Evolutionary conservation across 2,329 filamentous ascomycete genomes (phyloP).

Genomic region (Hymenoscyphus scutula): DNA sequence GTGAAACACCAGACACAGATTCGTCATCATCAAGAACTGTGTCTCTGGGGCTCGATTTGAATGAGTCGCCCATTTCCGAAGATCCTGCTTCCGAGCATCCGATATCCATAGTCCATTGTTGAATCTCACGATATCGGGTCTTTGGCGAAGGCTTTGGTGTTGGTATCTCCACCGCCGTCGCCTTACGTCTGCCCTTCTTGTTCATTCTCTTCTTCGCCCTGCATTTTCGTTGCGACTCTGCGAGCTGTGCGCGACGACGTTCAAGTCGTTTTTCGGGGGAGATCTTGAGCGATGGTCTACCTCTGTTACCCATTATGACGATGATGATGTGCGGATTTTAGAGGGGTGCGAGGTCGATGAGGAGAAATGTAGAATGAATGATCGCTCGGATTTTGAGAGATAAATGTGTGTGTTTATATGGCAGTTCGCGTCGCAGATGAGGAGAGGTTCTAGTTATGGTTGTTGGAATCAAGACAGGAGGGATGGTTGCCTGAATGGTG

Average conservation of each 20-base stretch:
- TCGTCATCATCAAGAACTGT: slow-evolving; percentile 3
- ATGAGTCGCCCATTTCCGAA: neutral
- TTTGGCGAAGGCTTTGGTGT: neutral
- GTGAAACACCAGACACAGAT: slow-evolving; percentile 9
- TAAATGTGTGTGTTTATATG: neutral
- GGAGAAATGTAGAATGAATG: neutral
- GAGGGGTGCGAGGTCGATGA: neutral
- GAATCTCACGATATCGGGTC: neutral
- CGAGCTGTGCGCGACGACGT: slow-evolving; percentile 9
- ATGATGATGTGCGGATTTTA: neutral
- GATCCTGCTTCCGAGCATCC: too few relatives aligned
- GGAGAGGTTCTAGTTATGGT: neutral
- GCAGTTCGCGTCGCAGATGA: neutral
- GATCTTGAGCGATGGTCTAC: slow-evolving; percentile 11
- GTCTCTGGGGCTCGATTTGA: neutral
- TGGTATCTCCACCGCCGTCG: neutral
- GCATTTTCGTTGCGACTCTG: slow-evolving; percentile 11
- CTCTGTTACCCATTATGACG: slow-evolving; percentile 9
- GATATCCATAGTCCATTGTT: neutral
- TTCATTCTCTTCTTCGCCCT: slow-evolving; percentile 8
- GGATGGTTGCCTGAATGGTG: neutral
- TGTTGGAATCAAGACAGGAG: neutral
- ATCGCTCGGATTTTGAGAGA: neutral
- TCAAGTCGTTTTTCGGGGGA: slow-evolving; percentile 8
- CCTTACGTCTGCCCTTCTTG: neutral